Evolutionary conservation across 768 basidiomycete genomes (phyloP).

Genomic region (Trametes sanguinea): DNA sequence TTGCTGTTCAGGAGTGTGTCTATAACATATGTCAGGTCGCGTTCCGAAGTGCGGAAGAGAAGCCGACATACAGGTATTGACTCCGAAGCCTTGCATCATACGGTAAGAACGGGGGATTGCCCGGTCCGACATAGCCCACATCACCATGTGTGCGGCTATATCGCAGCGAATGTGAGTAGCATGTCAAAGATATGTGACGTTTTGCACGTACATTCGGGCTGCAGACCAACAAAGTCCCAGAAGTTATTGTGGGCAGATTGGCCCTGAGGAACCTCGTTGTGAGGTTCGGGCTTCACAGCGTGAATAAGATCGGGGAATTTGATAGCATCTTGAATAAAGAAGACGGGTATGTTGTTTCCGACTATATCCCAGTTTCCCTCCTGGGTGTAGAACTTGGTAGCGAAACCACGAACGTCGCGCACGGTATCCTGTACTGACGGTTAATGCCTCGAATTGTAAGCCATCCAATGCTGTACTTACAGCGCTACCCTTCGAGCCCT

Average conservation of each 20-base stretch:
- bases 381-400: conserved; percentile 77
- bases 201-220: conserved; percentile 54
- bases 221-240: conserved; percentile 80
- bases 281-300: conserved; percentile 83
- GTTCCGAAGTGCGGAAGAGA: no score
- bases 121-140: conserved; percentile 88
- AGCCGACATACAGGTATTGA: conserved; percentile 65
- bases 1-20: conserved; percentile 62
- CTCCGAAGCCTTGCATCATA: conserved; percentile 89
- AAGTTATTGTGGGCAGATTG: conserved; percentile 82
- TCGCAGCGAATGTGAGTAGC: conserved; percentile 2
- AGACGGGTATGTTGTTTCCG: conserved; percentile 81
- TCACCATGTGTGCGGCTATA: conserved; percentile 67
- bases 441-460: not conserved
- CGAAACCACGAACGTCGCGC: conserved; percentile 87
- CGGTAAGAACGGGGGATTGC: conserved; percentile 82
- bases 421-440: conserved; percentile 56
- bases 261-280: conserved; percentile 75
- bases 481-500: conserved; percentile 79
- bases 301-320: conserved; percentile 88
- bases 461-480: conserved; percentile 42
- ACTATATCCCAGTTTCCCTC: conserved; percentile 91
- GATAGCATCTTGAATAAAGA: conserved; percentile 80
- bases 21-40: not conserved
- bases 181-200: not conserved